Conservation (phyloP, 805 yeast genomes). For the Torulaspora quercuum region DNA sequence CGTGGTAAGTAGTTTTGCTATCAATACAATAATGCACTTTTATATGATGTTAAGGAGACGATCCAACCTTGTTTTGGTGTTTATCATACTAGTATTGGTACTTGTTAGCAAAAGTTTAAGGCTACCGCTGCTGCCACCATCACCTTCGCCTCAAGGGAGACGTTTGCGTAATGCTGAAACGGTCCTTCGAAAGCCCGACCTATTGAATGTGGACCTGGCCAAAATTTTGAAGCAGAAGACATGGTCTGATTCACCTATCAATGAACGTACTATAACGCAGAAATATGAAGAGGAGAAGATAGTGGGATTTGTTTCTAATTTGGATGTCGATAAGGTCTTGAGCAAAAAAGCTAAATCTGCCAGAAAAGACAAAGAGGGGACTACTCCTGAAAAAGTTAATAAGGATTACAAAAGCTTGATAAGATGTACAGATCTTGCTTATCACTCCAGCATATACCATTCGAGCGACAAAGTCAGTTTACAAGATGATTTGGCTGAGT, state of each 20-base stretch:
- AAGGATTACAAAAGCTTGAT: constrained; percentile 8
- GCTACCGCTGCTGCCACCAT: not conserved
- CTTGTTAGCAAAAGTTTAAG: not conserved
- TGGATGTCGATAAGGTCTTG: constrained; percentile 10
- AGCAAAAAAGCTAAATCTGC: constrained; percentile 6
- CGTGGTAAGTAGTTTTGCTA: too few species aligned
- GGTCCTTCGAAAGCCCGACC: constrained; percentile 9
- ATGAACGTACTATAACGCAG: constrained; percentile 5
- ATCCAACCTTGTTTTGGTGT: too few species aligned
- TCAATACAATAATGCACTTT: too few species aligned
- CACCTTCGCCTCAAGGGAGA: not conserved
- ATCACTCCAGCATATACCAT: constrained; percentile 12
- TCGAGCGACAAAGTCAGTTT: constrained; percentile 7
- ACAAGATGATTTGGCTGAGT: constrained; percentile 11
- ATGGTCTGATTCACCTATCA: constrained; percentile 9
- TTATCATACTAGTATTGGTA: too few species aligned
- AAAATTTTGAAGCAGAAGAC: constrained; percentile 8
- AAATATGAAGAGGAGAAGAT: constrained; percentile 7
- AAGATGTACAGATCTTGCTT: constrained; percentile 17
- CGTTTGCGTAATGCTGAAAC: not conserved
- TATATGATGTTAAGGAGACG: too few species aligned
- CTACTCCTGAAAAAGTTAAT: too few species aligned
- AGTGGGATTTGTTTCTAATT: constrained; percentile 16
- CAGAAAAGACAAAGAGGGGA: not conserved
- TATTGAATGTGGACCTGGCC: constrained; percentile 13